These are phyloP conservation scores for Seminavis robusta DNA, from an alignment of 108 stramenopile genomes.

Conservation along the genomic window DNA sequence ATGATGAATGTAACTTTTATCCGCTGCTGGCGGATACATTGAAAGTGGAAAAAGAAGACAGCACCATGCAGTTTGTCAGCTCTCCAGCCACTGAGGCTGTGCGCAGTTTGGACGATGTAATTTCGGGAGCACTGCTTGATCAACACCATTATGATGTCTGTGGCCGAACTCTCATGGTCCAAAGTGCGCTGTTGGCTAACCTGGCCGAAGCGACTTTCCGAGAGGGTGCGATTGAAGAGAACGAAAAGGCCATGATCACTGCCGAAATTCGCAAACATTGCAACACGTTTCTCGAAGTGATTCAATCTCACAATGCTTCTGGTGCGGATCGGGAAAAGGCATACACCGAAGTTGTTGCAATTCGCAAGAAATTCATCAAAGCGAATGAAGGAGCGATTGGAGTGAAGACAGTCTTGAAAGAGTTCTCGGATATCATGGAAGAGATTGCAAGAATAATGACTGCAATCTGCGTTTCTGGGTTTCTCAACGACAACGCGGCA, in stretches of 20 bases:
- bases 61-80: no score
- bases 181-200: conserved; percentile 18
- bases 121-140: conserved; percentile 16
- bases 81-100: no score
- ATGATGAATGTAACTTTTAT: no score
- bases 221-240: neutral
- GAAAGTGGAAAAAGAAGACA: no score
- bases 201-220: neutral
- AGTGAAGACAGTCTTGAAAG: neutral
- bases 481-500: neutral
- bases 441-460: conserved; percentile 32
- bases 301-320: neutral
- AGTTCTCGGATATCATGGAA: conserved; percentile 30
- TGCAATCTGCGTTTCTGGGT: conserved; percentile 38
- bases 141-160: conserved; percentile 42
- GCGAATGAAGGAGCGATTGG: neutral
- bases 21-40: no score
- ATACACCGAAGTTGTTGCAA: neutral
- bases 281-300: no score
- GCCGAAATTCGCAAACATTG: no score
- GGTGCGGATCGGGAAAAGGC: neutral
- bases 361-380: neutral
- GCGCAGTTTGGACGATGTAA: conserved; percentile 38
- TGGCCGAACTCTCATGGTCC: conserved; percentile 52
- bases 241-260: no score